Conservation (phyloP, 768 basidiomycete genomes). For the Lactarius psammicola region DNA sequence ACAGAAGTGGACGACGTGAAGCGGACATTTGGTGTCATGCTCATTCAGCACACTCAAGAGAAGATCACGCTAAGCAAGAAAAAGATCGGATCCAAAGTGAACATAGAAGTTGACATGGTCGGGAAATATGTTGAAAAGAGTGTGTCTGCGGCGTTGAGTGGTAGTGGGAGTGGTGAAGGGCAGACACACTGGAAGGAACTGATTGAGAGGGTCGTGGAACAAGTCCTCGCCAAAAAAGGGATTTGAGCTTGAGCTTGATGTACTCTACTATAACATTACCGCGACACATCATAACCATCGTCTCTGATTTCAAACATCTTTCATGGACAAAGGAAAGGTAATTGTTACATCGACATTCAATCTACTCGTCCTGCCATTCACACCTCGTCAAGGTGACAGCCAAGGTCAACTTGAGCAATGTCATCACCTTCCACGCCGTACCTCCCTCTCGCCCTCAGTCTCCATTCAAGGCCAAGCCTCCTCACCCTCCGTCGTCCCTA, state of each 20-base stretch:
- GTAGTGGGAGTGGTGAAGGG: conserved; percentile 49
- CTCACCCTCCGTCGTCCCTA: conserved; percentile 33
- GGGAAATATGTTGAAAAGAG: conserved; percentile 91
- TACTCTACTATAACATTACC: background rate
- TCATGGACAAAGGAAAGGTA: conserved; percentile 30
- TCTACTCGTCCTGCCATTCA: background rate
- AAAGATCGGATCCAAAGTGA: conserved; percentile 74
- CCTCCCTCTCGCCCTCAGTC: conserved; percentile 49
- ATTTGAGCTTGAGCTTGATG: conserved; percentile 29
- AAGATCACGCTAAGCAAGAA: conserved; percentile 83
- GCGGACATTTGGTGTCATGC: conserved; percentile 83
- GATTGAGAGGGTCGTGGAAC: conserved; percentile 60
- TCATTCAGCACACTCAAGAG: conserved; percentile 90
- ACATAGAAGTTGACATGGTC: conserved; percentile 94
- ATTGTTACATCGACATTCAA: background rate
- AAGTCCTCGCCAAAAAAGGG: conserved; percentile 49
- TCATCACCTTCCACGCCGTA: conserved; percentile 31
- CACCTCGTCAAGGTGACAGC: conserved; percentile 49
- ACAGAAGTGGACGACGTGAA: conserved; percentile 68
- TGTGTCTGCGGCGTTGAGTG: conserved; percentile 63
- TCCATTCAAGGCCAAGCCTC: conserved; percentile 42
- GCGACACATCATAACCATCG: background rate
- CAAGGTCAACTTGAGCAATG: conserved; percentile 44
- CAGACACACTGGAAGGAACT: conserved; percentile 34
- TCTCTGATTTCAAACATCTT: background rate